phyloP scores from a whole-genome alignment of 2,329 filamentous ascomycete genomes.

The Epichloe bromicola region DNA sequence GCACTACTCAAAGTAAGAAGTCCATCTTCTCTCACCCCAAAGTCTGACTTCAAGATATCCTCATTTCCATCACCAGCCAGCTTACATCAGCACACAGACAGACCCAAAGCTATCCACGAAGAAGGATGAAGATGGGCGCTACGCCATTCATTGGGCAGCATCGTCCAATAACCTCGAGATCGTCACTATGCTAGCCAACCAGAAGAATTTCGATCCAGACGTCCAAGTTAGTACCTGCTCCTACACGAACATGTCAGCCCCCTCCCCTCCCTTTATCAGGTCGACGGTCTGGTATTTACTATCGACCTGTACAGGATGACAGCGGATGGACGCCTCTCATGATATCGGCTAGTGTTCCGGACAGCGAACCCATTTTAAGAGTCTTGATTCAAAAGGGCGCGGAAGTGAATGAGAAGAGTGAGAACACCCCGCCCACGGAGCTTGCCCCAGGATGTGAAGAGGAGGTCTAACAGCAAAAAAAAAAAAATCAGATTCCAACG shows the following conservation, averaged over 20 bases:
- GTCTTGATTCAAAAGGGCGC: constrained; percentile 57
- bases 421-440: constrained; percentile 5
- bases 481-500: constrained; percentile 29
- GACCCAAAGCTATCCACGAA: constrained; percentile 62
- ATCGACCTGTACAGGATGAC: constrained; percentile 41
- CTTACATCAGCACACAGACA: constrained; percentile 32
- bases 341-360: constrained; percentile 65
- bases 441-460: not conserved
- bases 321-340: constrained; percentile 75
- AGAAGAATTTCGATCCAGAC: constrained; percentile 70
- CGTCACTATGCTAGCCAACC: constrained; percentile 55
- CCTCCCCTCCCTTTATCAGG: not conserved
- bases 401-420: constrained; percentile 62
- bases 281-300: too few relatives aligned
- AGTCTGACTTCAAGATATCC: not conserved
- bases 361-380: constrained; percentile 55
- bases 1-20: constrained; percentile 8
- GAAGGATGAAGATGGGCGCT: constrained; percentile 75
- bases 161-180: constrained; percentile 72
- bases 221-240: constrained; percentile 42
- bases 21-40: not conserved
- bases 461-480: not conserved
- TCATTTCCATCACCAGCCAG: not conserved
- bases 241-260: too few relatives aligned
- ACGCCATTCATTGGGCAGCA: constrained; percentile 88